A percentile compares a stretch with the other conserved stretches of the same genome.
Evolutionary conservation across 129 eudicot genomes (phyloP).

Genomic region (Flaveria robusta): DNA sequence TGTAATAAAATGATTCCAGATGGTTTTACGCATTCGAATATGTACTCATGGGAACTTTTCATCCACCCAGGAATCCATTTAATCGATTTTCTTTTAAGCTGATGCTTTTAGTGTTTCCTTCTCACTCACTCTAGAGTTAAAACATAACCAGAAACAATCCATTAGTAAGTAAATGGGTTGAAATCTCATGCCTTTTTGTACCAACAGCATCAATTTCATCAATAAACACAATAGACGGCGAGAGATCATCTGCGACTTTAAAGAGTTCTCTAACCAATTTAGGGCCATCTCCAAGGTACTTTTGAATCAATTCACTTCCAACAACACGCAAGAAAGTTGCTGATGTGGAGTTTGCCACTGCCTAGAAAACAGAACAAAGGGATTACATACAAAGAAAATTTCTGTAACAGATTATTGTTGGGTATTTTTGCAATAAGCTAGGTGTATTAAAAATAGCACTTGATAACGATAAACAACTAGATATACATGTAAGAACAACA

Average conservation of each 20-base stretch:
- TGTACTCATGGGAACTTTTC: neutral
- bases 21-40: neutral
- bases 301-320: conserved; percentile 93
- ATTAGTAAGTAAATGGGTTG: neutral
- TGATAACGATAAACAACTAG: neutral
- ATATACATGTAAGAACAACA: neutral
- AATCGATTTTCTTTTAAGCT: neutral
- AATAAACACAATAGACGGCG: conserved; percentile 90
- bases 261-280: conserved; percentile 90
- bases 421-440: neutral
- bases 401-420: neutral
- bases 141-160: neutral
- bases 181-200: conserved; percentile 63
- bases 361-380: conserved; percentile 44
- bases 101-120: neutral
- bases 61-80: neutral
- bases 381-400: neutral
- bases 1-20: neutral
- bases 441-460: neutral
- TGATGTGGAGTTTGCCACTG: conserved; percentile 92
- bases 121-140: neutral
- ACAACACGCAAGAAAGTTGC: conserved; percentile 96
- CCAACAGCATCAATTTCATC: conserved; percentile 97
- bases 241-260: conserved; percentile 90
- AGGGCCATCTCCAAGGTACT: conserved; percentile 95